phyloP scores from a whole-genome alignment of 345 rosid species.

The Eucalyptus globulus region DNA sequence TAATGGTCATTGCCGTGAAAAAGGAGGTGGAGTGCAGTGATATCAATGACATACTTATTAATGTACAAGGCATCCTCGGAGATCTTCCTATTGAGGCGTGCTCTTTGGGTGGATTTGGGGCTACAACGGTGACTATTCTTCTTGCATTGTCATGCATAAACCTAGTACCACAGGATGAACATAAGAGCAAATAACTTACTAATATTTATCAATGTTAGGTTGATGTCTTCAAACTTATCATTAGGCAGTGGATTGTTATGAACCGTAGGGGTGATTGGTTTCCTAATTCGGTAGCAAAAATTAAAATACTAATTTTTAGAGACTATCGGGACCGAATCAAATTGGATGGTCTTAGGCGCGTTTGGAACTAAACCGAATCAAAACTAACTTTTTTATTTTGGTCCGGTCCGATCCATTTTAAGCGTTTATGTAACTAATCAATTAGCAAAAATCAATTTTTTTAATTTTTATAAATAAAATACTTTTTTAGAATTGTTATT shows the following conservation, averaged over 20 bases:
- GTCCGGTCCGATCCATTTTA: rapidly evolving
- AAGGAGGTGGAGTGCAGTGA: neutral
- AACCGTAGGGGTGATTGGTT: no score
- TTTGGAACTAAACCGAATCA: no score
- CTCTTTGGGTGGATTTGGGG: neutral
- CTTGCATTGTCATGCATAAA: neutral
- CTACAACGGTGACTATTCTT: neutral
- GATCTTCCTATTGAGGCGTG: neutral
- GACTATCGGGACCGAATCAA: no score
- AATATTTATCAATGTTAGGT: neutral
- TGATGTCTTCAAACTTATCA: neutral
- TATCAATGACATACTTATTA: neutral
- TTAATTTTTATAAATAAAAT: no score
- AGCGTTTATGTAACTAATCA: rapidly evolving
- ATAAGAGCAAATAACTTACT: neutral
- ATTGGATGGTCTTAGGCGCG: no score
- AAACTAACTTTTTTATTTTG: no score
- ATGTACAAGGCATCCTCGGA: neutral
- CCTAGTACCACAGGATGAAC: neutral
- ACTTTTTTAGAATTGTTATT: no score
- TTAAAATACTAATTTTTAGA: no score
- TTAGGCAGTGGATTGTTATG: neutral
- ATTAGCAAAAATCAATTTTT: no score
- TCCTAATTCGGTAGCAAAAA: no score
- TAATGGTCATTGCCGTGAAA: neutral